Conservation (phyloP, 202 grass and related monocot species). For the Musa balbisiana region DNA sequence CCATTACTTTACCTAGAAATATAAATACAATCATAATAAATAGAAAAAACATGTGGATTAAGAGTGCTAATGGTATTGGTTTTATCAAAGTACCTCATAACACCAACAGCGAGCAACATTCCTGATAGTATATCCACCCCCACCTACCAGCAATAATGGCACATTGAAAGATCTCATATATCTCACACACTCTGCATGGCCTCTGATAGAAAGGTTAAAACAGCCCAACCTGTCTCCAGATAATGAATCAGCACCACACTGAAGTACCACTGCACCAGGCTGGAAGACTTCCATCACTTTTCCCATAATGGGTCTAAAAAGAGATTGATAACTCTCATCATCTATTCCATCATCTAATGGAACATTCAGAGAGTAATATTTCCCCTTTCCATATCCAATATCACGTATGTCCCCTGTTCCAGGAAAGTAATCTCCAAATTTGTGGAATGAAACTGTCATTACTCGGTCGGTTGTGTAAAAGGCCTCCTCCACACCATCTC, state of each 20-base stretch:
- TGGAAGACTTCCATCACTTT: slow-evolving; percentile 94
- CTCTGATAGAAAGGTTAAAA: slow-evolving; percentile 89
- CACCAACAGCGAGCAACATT: slow-evolving; percentile 96
- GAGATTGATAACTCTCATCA: slow-evolving; percentile 81
- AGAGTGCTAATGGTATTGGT: background rate
- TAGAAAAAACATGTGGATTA: background rate
- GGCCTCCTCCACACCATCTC: slow-evolving; percentile 92
- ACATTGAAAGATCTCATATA: slow-evolving; percentile 98
- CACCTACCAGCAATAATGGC: slow-evolving; percentile 72
- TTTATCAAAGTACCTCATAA: slow-evolving; percentile 61
- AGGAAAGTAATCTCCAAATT: slow-evolving; percentile 96
- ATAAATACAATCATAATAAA: background rate
- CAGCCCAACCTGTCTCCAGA: slow-evolving; percentile 88
- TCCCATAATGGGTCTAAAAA: slow-evolving; percentile 79
- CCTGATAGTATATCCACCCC: slow-evolving; percentile 87
- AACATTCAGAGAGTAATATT: slow-evolving; percentile 86
- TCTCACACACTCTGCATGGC: slow-evolving; percentile 78
- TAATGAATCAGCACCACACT: slow-evolving; percentile 81
- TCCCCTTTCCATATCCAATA: slow-evolving; percentile 57
- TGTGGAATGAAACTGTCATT: slow-evolving; percentile 93
- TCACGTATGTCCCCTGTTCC: slow-evolving; percentile 73
- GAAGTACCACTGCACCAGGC: slow-evolving; percentile 75
- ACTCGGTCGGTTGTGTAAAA: slow-evolving; percentile 94
- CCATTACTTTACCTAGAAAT: background rate
- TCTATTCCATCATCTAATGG: slow-evolving; percentile 87